phyloP scores from a whole-genome alignment of 768 basidiomycete species.

The Mrakia gelida region DNA sequence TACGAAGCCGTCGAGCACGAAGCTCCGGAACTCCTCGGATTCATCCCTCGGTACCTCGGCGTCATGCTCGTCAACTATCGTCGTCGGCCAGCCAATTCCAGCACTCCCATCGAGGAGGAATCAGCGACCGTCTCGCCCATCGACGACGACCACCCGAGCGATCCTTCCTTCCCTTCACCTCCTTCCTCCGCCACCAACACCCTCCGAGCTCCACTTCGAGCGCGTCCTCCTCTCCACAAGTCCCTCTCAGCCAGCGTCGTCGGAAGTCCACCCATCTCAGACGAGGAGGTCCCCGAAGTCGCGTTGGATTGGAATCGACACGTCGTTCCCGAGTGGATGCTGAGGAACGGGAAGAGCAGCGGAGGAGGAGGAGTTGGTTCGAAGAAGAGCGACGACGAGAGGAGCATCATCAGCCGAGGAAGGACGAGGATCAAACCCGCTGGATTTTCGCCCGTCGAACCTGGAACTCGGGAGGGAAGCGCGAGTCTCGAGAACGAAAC shows the following conservation, averaged over 20 bases:
- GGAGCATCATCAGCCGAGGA: conserved; percentile 12
- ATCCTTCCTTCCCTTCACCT: not conserved
- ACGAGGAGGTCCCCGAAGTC: conserved; percentile 86
- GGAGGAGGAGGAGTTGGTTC: conserved; percentile 32
- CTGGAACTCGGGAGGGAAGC: not conserved
- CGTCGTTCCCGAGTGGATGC: conserved; percentile 90
- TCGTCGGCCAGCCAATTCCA: conserved; percentile 51
- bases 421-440: not conserved
- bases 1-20: conserved; percentile 95
- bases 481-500: conserved; percentile 8
- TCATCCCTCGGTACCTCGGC: conserved; percentile 96
- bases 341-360: conserved; percentile 46
- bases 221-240: conserved; percentile 6
- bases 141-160: not conserved
- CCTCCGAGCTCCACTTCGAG: not conserved
- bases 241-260: conserved; percentile 11
- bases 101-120: conserved; percentile 23
- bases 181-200: not conserved
- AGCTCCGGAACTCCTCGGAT: conserved; percentile 83
- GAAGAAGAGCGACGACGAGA: conserved; percentile 26
- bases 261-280: conserved; percentile 20
- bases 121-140: not conserved
- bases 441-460: not conserved
- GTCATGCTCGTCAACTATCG: conserved; percentile 98
- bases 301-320: conserved; percentile 88